phyloP scores from a whole-genome alignment of 2,329 filamentous ascomycete genomes.

The Neofusicoccum cordaticola region DNA sequence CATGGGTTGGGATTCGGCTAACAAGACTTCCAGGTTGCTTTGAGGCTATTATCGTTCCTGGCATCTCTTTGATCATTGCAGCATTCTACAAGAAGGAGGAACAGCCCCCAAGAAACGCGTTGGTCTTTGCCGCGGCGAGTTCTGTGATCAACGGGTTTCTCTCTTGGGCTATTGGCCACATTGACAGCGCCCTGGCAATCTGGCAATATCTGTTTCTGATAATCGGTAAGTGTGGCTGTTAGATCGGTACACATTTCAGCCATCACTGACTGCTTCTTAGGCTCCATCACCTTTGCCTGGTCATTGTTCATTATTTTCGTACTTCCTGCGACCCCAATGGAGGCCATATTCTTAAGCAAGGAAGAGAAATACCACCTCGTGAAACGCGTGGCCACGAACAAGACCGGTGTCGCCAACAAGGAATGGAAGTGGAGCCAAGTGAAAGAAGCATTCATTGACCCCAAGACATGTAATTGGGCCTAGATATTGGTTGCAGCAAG shows the following conservation, averaged over 20 bases:
- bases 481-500: too few relatives aligned
- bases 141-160: conserved; percentile 29
- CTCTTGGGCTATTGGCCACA: conserved; percentile 26
- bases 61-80: conserved; percentile 36
- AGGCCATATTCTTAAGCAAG: neutral
- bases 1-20: neutral
- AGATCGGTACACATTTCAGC: too few relatives aligned
- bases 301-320: neutral
- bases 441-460: conserved; percentile 33
- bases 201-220: conserved; percentile 21
- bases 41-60: conserved; percentile 36
- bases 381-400: conserved; percentile 7
- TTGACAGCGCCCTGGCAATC: conserved; percentile 19
- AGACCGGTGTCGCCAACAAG: conserved; percentile 21
- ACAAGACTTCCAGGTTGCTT: conserved; percentile 21
- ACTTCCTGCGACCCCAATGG: conserved; percentile 3
- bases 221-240: neutral
- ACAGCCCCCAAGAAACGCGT: conserved; percentile 32
- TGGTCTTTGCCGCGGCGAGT: conserved; percentile 38
- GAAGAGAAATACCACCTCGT: conserved; percentile 12
- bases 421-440: conserved; percentile 30
- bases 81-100: conserved; percentile 40
- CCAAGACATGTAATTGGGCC: conserved; percentile 30
- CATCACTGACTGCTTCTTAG: neutral
- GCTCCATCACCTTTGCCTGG: conserved; percentile 11